phyloP scores from a whole-genome alignment of 352 stramenopile genomes.

The Aphanomyces stellatus region DNA sequence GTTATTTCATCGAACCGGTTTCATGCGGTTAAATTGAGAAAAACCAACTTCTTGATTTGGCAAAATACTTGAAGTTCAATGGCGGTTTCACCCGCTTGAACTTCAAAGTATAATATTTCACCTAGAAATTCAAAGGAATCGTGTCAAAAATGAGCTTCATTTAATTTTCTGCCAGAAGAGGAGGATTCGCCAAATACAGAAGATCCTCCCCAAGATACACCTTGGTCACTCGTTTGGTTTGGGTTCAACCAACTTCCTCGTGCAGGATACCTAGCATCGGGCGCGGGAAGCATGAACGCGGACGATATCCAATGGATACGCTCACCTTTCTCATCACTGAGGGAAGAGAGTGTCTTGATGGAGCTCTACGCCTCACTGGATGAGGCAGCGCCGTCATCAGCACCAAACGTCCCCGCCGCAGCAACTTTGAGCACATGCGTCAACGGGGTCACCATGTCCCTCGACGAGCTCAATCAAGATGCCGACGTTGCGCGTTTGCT shows the following conservation, averaged over 20 bases:
- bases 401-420: background rate
- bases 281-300: background rate
- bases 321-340: background rate
- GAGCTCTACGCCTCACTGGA: background rate
- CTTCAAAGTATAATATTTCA: no score
- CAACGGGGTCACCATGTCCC: constrained; percentile 16
- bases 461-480: constrained; percentile 18
- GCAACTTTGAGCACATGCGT: constrained; percentile 4
- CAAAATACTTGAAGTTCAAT: no score
- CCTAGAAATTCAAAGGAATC: no score
- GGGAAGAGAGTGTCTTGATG: constrained; percentile 9
- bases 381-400: background rate
- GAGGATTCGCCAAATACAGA: no score
- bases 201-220: no score
- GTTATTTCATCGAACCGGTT: no score
- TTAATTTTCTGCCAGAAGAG: no score
- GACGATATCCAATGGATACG: constrained; percentile 17
- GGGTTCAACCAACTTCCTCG: background rate
- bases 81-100: no score
- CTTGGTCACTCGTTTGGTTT: no score
- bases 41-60: no score
- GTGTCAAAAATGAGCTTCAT: no score
- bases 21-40: no score
- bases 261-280: background rate
- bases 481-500: constrained; percentile 13